Evolutionary conservation across 768 basidiomycete genomes (phyloP).

Genomic region (Kwoniella botswanensis): DNA sequence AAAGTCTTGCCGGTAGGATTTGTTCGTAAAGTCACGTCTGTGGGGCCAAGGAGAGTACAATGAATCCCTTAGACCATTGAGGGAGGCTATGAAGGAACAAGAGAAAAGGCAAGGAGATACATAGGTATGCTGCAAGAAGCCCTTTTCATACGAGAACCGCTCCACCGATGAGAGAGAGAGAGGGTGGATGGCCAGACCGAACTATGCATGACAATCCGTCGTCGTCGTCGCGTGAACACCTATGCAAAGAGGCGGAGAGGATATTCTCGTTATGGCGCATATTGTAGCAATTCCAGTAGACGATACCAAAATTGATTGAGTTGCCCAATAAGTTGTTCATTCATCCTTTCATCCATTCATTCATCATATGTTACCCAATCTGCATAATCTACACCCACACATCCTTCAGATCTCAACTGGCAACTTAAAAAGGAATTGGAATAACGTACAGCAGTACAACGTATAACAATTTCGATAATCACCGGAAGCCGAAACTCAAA

Average conservation of each 20-base stretch:
- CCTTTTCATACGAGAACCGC: neutral
- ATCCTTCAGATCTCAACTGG: slow-evolving; percentile 2
- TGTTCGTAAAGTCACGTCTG: neutral
- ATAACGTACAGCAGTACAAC: neutral
- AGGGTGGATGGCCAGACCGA: neutral
- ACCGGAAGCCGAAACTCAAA: slow-evolving; percentile 16
- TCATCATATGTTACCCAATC: neutral
- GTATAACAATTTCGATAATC: slow-evolving; percentile 9
- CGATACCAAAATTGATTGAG: neutral
- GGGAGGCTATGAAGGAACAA: neutral
- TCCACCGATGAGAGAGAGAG: neutral
- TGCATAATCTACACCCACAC: neutral
- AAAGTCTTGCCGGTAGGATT: neutral
- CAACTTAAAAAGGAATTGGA: neutral
- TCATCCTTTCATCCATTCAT: neutral
- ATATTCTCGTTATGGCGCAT: too few relatives aligned
- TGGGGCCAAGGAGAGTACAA: neutral
- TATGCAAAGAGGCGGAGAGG: too few relatives aligned
- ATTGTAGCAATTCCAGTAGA: neutral
- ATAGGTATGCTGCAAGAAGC: neutral
- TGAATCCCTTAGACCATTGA: neutral
- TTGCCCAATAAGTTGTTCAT: neutral
- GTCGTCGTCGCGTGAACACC: too few relatives aligned
- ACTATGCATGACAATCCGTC: too few relatives aligned
- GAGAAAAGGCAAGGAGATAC: too few relatives aligned